These are phyloP conservation scores for Nannizziopsis arthrosporioides DNA, from an alignment of 2,329 filamentous ascomycete species.

Conservation along the genomic window DNA sequence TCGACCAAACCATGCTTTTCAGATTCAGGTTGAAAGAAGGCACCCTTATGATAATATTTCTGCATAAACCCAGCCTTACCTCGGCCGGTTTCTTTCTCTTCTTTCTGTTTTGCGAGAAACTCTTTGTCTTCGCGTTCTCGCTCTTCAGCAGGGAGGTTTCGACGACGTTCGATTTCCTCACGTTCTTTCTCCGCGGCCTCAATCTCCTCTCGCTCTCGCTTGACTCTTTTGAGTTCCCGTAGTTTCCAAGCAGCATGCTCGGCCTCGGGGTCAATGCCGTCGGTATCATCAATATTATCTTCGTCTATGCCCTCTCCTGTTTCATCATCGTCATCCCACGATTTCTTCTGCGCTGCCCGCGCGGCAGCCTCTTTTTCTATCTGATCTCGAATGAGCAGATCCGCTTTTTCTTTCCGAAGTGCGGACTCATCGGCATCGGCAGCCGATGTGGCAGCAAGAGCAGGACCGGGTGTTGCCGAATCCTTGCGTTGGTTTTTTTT, in stretches of 20 bases:
- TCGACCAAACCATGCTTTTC: conserved; percentile 63
- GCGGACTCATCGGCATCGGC: conserved; percentile 36
- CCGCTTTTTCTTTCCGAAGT: conserved; percentile 51
- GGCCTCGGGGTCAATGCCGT: conserved; percentile 73
- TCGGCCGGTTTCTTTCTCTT: conserved; percentile 59
- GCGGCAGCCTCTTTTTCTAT: conserved; percentile 70
- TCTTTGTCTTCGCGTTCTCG: conserved; percentile 72
- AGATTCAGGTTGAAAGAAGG: conserved; percentile 80
- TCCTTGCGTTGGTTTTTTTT: conserved; percentile 50
- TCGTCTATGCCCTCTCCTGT: conserved; percentile 54
- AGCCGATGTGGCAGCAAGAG: conserved; percentile 13
- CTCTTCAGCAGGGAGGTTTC: conserved; percentile 77
- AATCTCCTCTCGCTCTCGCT: conserved; percentile 73
- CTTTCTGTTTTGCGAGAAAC: conserved; percentile 64
- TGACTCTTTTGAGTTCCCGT: conserved; percentile 77
- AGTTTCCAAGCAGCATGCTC: conserved; percentile 91
- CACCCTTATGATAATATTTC: conserved; percentile 92
- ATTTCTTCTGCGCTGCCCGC: conserved; percentile 61
- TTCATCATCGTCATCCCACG: conserved; percentile 60
- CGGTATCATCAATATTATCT: conserved; percentile 75
- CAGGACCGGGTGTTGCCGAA: conserved; percentile 18
- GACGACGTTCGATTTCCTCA: conserved; percentile 77
- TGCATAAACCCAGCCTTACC: conserved; percentile 86
- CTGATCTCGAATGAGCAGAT: conserved; percentile 77
- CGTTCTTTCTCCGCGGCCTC: conserved; percentile 72